Base-by-base conservation (phyloP, 352 stramenopile genomes). In the Phytophthora quininea region DNA sequence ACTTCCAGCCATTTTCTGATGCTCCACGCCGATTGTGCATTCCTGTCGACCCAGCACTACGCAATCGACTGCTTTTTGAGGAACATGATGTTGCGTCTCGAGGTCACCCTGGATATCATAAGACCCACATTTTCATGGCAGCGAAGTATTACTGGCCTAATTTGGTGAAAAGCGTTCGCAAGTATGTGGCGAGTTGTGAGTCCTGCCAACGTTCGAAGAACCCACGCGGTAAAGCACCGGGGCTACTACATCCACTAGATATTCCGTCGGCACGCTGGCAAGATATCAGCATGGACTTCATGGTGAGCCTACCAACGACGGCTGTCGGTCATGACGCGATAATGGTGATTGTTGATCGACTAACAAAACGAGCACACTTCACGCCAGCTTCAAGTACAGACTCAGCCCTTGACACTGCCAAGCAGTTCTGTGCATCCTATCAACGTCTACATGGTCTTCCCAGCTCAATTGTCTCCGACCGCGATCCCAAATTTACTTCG, bases 251-350 rank as follows among this genome's bases (percentile, higher is more conserved):
- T 35, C 65, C 46, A 10, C 27, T 68, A 1, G 60, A 69, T 11
- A 47, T 73, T 30, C 47, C 48, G 1, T 30, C 7, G 0, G 45
- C 32, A 5, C 47, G 66, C 0, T 69, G 54, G 55, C 33, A 42
- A 31, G 43, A 69, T 32, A 69, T 69, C 40, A 64, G 51, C 24
- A 68, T 68, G 58, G 45, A 67, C 50, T 67, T 71, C 24, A 54
- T 61, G 51, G 24, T 48, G 46, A 58, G n/a, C 4, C 24, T 71
- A 15, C 33, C 56, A 4, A 24, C 8, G 2, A 61, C 48, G 9
- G 40, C 46, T 29, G 15, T 7, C 6, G 54, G 42, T 24, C 32
- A 61, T 32, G 63, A 66, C 14, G 50, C 49, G 8, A n/a, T 61
- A 3, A 50, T 66, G 48, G 63, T 59, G 4, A 55, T 61, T 24